A percentile compares a stretch with the other conserved stretches of the same genome.
phyloP scores from a whole-genome alignment of 345 rosid species.

The Eucalyptus melliodora region DNA sequence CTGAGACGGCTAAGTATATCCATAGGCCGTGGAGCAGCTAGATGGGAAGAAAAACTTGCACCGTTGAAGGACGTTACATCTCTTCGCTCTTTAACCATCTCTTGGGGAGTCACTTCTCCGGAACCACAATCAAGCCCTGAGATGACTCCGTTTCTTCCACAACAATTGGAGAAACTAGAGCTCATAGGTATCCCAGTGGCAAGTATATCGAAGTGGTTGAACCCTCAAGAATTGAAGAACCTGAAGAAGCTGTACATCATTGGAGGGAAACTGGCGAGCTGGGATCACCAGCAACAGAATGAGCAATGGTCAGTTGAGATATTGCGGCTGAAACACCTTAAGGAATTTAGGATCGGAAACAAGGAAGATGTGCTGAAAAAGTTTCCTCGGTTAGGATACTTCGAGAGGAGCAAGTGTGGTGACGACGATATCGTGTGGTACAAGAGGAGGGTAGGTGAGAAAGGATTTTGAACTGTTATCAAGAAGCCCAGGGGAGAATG shows the following conservation, averaged over 20 bases:
- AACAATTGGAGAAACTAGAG: neutral
- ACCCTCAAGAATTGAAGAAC: neutral
- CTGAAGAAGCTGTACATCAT: neutral
- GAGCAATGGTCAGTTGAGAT: neutral
- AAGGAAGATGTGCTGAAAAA: neutral
- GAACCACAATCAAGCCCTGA: accelerated
- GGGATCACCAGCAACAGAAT: neutral
- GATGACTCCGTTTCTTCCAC: neutral
- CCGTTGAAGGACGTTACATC: neutral
- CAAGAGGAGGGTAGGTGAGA: accelerated
- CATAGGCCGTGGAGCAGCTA: neutral
- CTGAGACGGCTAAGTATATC: neutral
- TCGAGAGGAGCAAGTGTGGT: neutral
- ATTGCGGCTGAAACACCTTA: neutral
- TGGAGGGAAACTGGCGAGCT: neutral
- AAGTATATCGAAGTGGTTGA: neutral
- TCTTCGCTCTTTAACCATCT: neutral
- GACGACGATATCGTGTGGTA: neutral
- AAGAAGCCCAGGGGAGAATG: neutral
- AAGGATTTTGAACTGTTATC: neutral
- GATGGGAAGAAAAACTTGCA: slow-evolving; percentile 10
- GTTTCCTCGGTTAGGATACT: neutral
- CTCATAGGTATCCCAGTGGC: neutral
- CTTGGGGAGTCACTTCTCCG: neutral
- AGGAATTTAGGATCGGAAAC: accelerated